Base-by-base conservation (phyloP, 495 filamentous ascomycete species). In the Podospora conica region DNA sequence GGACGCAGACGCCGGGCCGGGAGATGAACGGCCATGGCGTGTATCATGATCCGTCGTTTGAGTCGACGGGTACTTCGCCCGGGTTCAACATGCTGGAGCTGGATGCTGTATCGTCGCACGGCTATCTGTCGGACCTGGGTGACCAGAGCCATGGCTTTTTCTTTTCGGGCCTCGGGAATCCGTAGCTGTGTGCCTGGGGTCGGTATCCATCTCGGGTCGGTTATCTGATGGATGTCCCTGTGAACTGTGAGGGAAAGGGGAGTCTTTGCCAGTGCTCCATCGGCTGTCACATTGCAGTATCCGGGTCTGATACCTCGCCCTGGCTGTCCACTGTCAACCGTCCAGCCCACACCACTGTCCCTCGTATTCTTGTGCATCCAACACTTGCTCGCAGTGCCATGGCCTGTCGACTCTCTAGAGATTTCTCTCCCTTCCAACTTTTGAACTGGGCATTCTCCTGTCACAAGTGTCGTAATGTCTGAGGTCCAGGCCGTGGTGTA, bases 101-200 rank as follows among this genome's bases (percentile, higher is more conserved):
- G 40, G 66, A 68, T 27, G 57, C 61, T 9, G 66, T 24, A 3
- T 68, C 66, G 10, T 68, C 66, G 23, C 61, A 64, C 25, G 62
- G 25, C 9, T 64, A 64, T 25, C 53, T 68, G 33, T 68, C 66
- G 9, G 66, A 68, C 31, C 40, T 60, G 15, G 58, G 65, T 23
- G 66, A 68, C 11, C 61, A 60, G 53, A 63, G 40, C 40, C 40
- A 48, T n/a, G 40, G 55, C 15, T 64, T 68, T 29, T 68, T 65
- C 28, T 68, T 64, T 27, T 24, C 66, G 9, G 59, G 58, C 27
- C 24, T 66, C 8, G 27, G 22, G 7, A 20, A 58, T 48, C n/a
- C 59, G 21, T 65, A 33, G 60, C n/a, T n/a, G n/a, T 15, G 11
- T 22, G 62, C 27, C 27, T 21, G n/a, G 15, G 40, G 40, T 48